These are phyloP conservation scores for Trichosporon sp. DNA, from an alignment of 1,284 basidiomycete species.

Conservation along the genomic window DNA sequence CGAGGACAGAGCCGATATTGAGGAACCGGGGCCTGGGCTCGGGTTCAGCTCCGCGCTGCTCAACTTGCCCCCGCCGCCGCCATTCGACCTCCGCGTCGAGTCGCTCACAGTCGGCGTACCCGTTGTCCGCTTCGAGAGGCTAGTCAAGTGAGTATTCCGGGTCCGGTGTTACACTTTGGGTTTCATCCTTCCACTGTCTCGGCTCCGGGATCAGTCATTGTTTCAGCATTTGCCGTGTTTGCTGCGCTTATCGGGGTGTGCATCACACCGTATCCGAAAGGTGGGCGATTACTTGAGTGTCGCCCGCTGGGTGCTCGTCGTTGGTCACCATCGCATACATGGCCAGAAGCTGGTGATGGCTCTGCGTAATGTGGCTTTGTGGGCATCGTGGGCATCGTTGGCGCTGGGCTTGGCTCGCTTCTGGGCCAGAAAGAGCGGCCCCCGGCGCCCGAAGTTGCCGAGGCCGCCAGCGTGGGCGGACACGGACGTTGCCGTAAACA, in stretches of 20 bases:
- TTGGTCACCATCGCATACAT: not conserved
- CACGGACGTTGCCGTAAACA: not conserved
- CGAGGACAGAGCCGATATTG: not conserved
- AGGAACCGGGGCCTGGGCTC: not conserved
- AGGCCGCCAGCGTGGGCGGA: too few species aligned
- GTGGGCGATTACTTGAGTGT: too few species aligned
- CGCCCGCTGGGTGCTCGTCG: too few species aligned
- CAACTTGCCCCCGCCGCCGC: conserved; percentile 45
- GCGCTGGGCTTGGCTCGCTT: not conserved
- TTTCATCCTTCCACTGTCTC: not conserved
- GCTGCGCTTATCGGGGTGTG: too few species aligned
- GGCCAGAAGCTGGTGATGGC: not conserved
- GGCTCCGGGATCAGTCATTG: not conserved
- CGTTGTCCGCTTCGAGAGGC: conserved; percentile 1
- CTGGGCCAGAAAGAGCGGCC: not conserved
- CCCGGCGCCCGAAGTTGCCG: not conserved
- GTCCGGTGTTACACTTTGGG: not conserved
- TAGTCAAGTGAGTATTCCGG: not conserved
- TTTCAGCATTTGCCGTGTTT: not conserved
- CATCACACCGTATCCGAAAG: too few species aligned
- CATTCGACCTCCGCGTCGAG: conserved; percentile 41
- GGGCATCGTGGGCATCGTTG: not conserved
- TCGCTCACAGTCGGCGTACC: conserved; percentile 45
- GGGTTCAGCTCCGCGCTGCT: conserved; percentile 21
- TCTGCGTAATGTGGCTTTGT: not conserved